Base-by-base conservation (phyloP, 331 rosid species). In the Acacia concinna region DNA sequence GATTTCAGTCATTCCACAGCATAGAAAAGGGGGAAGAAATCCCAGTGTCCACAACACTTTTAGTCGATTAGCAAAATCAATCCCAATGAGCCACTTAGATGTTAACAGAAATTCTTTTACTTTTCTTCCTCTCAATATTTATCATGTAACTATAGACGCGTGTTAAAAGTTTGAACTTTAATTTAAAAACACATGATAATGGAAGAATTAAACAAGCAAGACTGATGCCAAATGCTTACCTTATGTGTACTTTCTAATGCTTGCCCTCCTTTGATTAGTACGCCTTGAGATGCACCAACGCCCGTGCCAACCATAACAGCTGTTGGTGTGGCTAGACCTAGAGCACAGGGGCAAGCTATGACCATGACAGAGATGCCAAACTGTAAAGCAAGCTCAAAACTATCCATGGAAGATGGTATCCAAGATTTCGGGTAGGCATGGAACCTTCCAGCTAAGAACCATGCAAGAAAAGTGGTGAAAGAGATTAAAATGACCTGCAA, bases 241-340 rank as follows among this genome's bases (percentile, higher is more conserved):
- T 92, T 94, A 79, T 86, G 97, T 8, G 98, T 94, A 80, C 93
- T 89, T 78, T 94, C 97, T 78, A 94, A 81, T 57, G 98, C 97
- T 81, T 89, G 93, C 21, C 98, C 98, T 9, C 98, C 97, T 89
- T 94, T 94, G 88, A 94, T 92, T 72, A 94, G 77, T 25, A 94
- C 90, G 49, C 98, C 98, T 71, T 92, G 91, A 56, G 93, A 87
- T 18, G 98, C 98, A 28, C 97, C 98, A 15, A 94, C 97, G 59
- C 98, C 97, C 1, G 97, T 94, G 25, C 97, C 98, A 78, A 94
- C 98, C 98, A 94, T 94, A 76, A 94, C 98, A 25, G 97, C 97
- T 6, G 98, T 94, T 21, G 97, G 98, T 1, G 97, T 94, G 1
- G 97, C 98, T 54, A 92, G 87, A 79, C 97, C 98, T 46, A 94